Evolutionary conservation across 495 filamentous ascomycete genomes (phyloP), one percentile per base, ranked within the genome.

Genomic region (Halenospora varia): DNA sequence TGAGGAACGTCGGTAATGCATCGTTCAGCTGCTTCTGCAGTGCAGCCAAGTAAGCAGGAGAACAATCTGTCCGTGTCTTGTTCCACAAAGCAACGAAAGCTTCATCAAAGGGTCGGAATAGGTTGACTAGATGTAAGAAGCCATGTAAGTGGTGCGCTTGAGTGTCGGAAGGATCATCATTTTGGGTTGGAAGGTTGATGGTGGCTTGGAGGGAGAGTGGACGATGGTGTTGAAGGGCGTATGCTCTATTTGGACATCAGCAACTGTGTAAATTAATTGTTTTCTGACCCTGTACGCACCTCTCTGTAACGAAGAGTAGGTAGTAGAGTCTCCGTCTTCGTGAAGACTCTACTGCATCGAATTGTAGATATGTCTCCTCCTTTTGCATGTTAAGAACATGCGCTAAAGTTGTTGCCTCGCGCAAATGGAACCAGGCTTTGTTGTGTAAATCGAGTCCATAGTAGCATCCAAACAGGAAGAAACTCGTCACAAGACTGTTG

Each of bases 401-500:
- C 44, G 72, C 71, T 23, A 88, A 65, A 4, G 87, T 89, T 1
- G 84, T 88, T 2, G 85, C 85, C 69, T 89, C 85, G 18, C 86
- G 81, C 3, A 89, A 73, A 70, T 87, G 80, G 63, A 85, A 88
- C 83, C 87, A 90, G 0, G 87, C 86, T 68, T 84, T 82, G 62
- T 86, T 82, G 65, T 87, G 83, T 68, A 82, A 77, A 46, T 87
- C 86, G 24, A 93, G 73, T 48, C 84, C 87, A 59, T 87, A 88
- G 68, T 87, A 84, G 48, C 84, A 86, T 3, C 84, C 88, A 65
- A 88, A 94, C 10, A 90, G 70, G 63, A 94, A 92, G 71, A 87
- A 94, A 3, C 87, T 90, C 10, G 89, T 92, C 55, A 88, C 77
- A 10, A 93, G 75, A 11, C 74, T 85, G 62, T 85, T 83, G 26